phyloP scores from a whole-genome alignment of 2,329 filamentous ascomycete genomes.

The Alternaria tenuissima region DNA sequence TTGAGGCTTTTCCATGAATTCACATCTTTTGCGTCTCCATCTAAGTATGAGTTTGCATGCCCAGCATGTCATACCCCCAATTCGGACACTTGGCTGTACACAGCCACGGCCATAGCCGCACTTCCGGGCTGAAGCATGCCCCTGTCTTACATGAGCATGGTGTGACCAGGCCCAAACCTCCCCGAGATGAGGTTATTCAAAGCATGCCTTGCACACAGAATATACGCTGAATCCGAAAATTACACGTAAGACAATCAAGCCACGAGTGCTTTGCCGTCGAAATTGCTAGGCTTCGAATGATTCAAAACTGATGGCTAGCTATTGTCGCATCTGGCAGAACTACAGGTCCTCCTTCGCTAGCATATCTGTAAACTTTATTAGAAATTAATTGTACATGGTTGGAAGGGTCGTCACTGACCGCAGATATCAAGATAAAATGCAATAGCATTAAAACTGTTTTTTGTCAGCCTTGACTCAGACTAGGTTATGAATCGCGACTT shows the following conservation, averaged over 20 bases:
- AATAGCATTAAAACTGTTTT: constrained; percentile 68
- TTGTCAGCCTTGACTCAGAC: constrained; percentile 16
- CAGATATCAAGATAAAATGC: constrained; percentile 71
- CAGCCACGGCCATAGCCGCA: constrained; percentile 41
- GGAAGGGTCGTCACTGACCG: constrained; percentile 53
- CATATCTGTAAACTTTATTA: constrained; percentile 41
- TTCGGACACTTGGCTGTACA: constrained; percentile 21
- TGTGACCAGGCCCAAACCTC: constrained; percentile 10
- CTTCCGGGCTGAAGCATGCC: constrained; percentile 19
- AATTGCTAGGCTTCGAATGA: neutral
- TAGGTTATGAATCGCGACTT: neutral
- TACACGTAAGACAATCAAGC: neutral
- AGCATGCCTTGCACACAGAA: constrained; percentile 13
- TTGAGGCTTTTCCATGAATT: neutral
- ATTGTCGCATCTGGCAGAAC: neutral
- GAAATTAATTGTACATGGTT: neutral
- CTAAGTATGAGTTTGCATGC: neutral
- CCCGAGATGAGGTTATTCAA: constrained; percentile 22
- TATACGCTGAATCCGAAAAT: neutral
- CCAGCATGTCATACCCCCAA: constrained; percentile 1
- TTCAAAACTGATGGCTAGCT: neutral
- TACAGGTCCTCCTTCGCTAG: constrained; percentile 49
- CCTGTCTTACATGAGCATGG: constrained; percentile 19
- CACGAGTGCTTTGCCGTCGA: neutral
- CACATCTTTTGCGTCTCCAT: neutral